Conservation (phyloP, 768 basidiomycete genomes). For the Mrakia frigida region DNA sequence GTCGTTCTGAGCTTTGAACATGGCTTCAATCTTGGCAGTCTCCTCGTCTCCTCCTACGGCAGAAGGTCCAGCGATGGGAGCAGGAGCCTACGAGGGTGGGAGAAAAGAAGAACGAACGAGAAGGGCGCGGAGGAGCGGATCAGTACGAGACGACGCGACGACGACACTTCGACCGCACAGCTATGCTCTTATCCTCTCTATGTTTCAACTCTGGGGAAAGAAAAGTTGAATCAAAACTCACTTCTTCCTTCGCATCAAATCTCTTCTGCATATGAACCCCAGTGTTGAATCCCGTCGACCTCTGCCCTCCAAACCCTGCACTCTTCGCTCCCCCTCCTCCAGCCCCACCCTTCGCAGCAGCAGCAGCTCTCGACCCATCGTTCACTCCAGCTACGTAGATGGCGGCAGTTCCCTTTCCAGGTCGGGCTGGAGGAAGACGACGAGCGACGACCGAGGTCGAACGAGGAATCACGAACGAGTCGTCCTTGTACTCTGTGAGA, state of each 20-base stretch:
- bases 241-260: constrained; percentile 79
- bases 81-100: background rate
- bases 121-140: background rate
- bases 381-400: constrained; percentile 56
- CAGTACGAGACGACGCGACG: background rate
- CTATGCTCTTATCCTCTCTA: background rate
- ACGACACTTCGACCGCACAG: background rate
- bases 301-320: constrained; percentile 18
- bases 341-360: constrained; percentile 34
- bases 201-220: background rate
- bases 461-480: constrained; percentile 82
- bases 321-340: constrained; percentile 21
- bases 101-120: background rate
- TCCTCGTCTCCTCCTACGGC: constrained; percentile 62
- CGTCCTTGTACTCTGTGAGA: constrained; percentile 76
- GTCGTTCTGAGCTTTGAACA: constrained; percentile 89
- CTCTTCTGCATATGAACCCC: constrained; percentile 63
- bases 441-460: constrained; percentile 92
- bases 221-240: background rate
- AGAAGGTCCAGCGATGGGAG: constrained; percentile 22
- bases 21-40: constrained; percentile 92
- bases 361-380: constrained; percentile 40
- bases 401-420: constrained; percentile 74
- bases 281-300: background rate
- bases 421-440: constrained; percentile 72